Percentiles rank a stretch among this genome's conserved stretches.
Evolutionary conservation across 306 rosid genomes (phyloP).

Genomic region (Vicia sativa): DNA sequence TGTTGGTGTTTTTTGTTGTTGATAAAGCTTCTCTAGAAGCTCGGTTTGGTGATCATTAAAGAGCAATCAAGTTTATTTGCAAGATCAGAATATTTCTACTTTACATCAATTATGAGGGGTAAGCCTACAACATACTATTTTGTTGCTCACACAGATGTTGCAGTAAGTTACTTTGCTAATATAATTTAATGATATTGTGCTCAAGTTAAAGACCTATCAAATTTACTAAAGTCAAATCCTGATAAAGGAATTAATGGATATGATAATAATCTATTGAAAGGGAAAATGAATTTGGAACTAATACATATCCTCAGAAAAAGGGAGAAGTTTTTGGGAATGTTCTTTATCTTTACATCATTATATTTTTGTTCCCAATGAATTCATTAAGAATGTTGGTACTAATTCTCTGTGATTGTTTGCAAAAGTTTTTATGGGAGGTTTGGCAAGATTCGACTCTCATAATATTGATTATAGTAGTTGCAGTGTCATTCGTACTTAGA

Average conservation of each 20-base stretch:
- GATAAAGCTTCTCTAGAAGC: conserved; percentile 36
- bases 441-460: conserved; percentile 96
- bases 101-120: conserved; percentile 85
- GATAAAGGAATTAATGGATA: conserved; percentile 77
- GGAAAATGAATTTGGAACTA: conserved; percentile 84
- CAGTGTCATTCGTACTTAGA: conserved; percentile 84
- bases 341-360: conserved; percentile 14
- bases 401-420: too few relatives aligned
- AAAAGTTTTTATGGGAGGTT: conserved; percentile 95
- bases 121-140: conserved; percentile 40
- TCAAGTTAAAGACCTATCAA: conserved; percentile 77
- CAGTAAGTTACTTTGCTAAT: conserved; percentile 32
- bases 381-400: too few relatives aligned
- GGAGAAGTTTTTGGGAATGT: conserved; percentile 84
- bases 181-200: conserved; percentile 26
- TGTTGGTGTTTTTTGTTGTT: conserved; percentile 17
- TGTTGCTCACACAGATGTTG: conserved; percentile 15
- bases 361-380: too few relatives aligned
- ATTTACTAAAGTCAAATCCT: conserved; percentile 60
- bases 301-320: conserved; percentile 93
- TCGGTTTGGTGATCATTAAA: too few relatives aligned
- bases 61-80: too few relatives aligned
- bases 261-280: conserved; percentile 56
- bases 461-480: conserved; percentile 90
- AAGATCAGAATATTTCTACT: conserved; percentile 66